These are phyloP conservation scores for Klebsormidium nitens DNA, from an alignment of 139 green algal genomes.

Conservation along the genomic window DNA sequence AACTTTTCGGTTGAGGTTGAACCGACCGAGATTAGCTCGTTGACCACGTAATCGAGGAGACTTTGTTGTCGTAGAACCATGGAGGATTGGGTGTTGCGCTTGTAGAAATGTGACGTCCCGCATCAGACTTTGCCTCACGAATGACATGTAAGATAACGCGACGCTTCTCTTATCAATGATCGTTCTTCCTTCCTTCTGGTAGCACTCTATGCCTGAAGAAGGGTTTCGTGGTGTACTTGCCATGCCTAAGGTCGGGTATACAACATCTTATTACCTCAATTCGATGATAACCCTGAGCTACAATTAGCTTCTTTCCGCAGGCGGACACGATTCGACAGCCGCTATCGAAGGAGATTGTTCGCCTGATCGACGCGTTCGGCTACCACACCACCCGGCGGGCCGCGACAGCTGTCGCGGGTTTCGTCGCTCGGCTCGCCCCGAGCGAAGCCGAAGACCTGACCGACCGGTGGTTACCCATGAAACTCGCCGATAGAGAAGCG, in stretches of 20 bases:
- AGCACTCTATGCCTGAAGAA: neutral
- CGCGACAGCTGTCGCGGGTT: neutral
- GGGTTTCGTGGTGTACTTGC: neutral
- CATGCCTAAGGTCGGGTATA: neutral
- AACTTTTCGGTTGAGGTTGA: too few relatives aligned
- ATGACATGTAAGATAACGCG: neutral
- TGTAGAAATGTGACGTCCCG: too few relatives aligned
- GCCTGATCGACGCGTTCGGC: conserved; percentile 8
- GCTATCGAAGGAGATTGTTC: conserved; percentile 22
- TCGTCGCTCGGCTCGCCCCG: neutral
- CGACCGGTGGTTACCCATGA: neutral
- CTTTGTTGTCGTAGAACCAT: too few relatives aligned
- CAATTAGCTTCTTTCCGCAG: neutral
- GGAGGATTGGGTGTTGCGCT: too few relatives aligned
- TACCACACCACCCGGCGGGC: neutral
- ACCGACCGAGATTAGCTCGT: too few relatives aligned
- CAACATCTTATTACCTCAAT: neutral
- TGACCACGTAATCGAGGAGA: too few relatives aligned
- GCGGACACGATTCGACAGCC: conserved; percentile 12
- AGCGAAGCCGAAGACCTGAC: neutral
- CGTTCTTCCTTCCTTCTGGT: neutral
- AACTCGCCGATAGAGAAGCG: neutral
- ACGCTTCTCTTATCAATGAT: neutral
- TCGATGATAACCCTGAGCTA: neutral
- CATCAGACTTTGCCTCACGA: too few relatives aligned